These are phyloP conservation scores for Circinella minor DNA, from an alignment of 371 early-diverging fungal genomes.

Conservation along the genomic window DNA sequence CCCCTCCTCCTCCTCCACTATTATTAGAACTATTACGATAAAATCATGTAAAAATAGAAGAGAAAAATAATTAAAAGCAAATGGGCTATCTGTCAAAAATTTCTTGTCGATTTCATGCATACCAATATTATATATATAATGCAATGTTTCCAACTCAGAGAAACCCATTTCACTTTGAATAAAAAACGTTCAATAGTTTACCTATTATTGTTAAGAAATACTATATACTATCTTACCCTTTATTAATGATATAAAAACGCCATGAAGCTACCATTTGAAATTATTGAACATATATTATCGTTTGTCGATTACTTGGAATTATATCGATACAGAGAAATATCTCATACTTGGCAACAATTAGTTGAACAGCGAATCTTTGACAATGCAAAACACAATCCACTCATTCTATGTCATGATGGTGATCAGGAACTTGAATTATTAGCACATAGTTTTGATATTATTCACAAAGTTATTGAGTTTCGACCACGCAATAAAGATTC, in stretches of 20 bases:
- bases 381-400: neutral
- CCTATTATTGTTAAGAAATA: too few relatives aligned
- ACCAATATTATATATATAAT: neutral
- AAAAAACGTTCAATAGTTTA: too few relatives aligned
- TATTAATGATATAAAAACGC: too few relatives aligned
- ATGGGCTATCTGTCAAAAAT: neutral
- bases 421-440: neutral
- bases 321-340: slow-evolving; percentile 3
- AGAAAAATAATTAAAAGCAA: too few relatives aligned
- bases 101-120: neutral
- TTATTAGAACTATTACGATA: too few relatives aligned
- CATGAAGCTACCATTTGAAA: slow-evolving; percentile 2
- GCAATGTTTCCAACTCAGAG: slow-evolving; percentile 1
- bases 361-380: slow-evolving; percentile 7
- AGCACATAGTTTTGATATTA: slow-evolving; percentile 2
- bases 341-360: slow-evolving; percentile 3
- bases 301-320: slow-evolving; percentile 9
- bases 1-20: too few relatives aligned
- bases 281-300: slow-evolving; percentile 9
- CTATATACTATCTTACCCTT: too few relatives aligned
- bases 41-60: too few relatives aligned
- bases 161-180: too few relatives aligned
- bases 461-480: slow-evolving; percentile 1
- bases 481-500: neutral
- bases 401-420: neutral